phyloP scores from a whole-genome alignment of 108 stramenopile genomes.

The Bacterosira constricta region DNA sequence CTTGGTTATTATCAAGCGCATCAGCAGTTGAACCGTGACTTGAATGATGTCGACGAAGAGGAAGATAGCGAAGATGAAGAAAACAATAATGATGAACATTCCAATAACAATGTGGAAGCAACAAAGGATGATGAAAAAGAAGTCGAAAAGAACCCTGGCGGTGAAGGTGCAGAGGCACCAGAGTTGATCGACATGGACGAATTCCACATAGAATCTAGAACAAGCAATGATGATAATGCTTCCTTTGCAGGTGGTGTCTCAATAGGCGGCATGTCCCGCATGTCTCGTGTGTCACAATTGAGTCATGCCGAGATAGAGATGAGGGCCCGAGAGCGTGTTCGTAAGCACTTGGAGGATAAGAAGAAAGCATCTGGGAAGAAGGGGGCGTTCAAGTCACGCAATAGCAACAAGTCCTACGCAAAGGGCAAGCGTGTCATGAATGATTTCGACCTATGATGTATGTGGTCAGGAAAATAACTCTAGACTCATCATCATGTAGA shows the following conservation, averaged over 20 bases:
- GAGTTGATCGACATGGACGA: constrained; percentile 40
- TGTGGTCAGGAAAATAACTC: background rate
- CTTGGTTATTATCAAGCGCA: constrained; percentile 72
- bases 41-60: constrained; percentile 59
- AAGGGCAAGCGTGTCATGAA: constrained; percentile 82
- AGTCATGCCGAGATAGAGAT: constrained; percentile 64
- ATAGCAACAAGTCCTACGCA: constrained; percentile 81
- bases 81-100: constrained; percentile 46
- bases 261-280: constrained; percentile 37
- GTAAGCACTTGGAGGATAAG: constrained; percentile 69
- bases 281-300: constrained; percentile 40
- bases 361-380: constrained; percentile 62
- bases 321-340: constrained; percentile 71
- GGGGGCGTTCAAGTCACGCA: constrained; percentile 80
- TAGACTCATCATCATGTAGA: background rate
- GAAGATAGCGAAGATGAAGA: constrained; percentile 44
- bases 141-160: constrained; percentile 22
- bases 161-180: constrained; percentile 33
- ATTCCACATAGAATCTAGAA: constrained; percentile 17
- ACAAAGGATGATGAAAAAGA: constrained; percentile 2
- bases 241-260: constrained; percentile 43
- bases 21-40: constrained; percentile 19
- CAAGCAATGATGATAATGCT: constrained; percentile 17
- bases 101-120: constrained; percentile 13
- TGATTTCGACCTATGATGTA: constrained; percentile 46